These are phyloP conservation scores for Apiotrichum sp. DNA, from an alignment of 1,284 basidiomycete genomes.

Conservation along the genomic window DNA sequence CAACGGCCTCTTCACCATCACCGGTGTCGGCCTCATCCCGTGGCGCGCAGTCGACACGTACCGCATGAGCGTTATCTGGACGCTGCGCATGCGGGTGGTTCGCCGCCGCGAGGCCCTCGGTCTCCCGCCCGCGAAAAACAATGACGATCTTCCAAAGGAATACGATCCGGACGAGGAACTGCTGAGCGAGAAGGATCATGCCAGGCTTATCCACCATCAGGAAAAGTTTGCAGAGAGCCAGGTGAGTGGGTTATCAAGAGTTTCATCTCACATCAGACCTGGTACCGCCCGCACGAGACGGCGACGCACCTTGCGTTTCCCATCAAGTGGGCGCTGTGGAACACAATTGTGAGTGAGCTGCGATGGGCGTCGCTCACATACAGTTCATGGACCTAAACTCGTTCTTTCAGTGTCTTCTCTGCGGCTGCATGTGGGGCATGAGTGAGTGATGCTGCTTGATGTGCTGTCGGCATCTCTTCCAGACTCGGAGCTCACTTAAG, in stretches of 20 bases:
- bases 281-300: constrained; percentile 82
- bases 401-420: constrained; percentile 68
- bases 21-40: constrained; percentile 59
- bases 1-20: constrained; percentile 76
- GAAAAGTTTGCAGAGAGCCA: constrained; percentile 43
- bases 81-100: constrained; percentile 58
- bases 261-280: constrained; percentile 55
- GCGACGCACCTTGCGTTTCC: constrained; percentile 79
- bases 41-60: constrained; percentile 71
- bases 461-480: too few relatives aligned
- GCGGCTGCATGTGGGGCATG: constrained; percentile 76
- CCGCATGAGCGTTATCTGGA: constrained; percentile 67
- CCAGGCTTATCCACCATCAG: constrained; percentile 58
- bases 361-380: not conserved
- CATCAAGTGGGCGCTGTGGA: constrained; percentile 55
- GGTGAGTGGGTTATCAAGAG: constrained; percentile 13
- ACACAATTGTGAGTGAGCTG: constrained; percentile 34
- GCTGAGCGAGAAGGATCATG: constrained; percentile 64
- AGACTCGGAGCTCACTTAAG: too few relatives aligned
- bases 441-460: constrained; percentile 29
- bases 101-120: constrained; percentile 57
- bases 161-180: constrained; percentile 53
- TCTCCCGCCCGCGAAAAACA: constrained; percentile 62
- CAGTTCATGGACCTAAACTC: constrained; percentile 70
- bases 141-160: constrained; percentile 59